phyloP scores from a whole-genome alignment of 208 protist genomes.

The Kentomonas sorsogonicus region DNA sequence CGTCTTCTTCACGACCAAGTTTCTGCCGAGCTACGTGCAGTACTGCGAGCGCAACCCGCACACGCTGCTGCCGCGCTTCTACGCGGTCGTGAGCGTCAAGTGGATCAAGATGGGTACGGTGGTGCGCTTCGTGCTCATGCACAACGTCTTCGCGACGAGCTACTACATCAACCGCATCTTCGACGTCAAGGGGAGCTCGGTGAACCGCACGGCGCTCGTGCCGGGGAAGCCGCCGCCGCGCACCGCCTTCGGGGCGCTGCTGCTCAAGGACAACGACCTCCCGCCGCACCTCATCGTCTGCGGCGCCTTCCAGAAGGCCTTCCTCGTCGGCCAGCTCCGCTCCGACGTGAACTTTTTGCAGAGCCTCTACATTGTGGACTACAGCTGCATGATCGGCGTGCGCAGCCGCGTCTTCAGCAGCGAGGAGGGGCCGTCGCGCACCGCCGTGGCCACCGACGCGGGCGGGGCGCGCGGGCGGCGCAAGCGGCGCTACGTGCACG shows the following conservation, averaged over 20 bases:
- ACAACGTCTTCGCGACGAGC: slow-evolving; percentile 86
- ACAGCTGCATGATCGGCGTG: slow-evolving; percentile 90
- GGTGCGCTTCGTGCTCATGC: slow-evolving; percentile 88
- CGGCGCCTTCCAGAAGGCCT: slow-evolving; percentile 55
- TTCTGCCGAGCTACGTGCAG: slow-evolving; percentile 64
- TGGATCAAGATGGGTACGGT: slow-evolving; percentile 38
- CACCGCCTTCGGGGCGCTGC: slow-evolving; percentile 70
- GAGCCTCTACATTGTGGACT: slow-evolving; percentile 85
- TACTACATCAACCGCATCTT: slow-evolving; percentile 90
- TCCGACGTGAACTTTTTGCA: slow-evolving; percentile 79
- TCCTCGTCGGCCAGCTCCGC: slow-evolving; percentile 83
- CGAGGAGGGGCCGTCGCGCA: slow-evolving; percentile 59
- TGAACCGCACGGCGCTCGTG: slow-evolving; percentile 53
- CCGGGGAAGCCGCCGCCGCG: slow-evolving; percentile 49
- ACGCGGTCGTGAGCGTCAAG: slow-evolving; percentile 67
- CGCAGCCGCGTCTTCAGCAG: slow-evolving; percentile 71
- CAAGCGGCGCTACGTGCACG: no score
- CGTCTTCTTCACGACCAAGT: slow-evolving; percentile 55
- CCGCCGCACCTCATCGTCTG: slow-evolving; percentile 81
- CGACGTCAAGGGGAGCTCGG: slow-evolving; percentile 90
- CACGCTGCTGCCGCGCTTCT: slow-evolving; percentile 85
- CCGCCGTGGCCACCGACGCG: no score
- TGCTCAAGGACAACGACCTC: slow-evolving; percentile 88
- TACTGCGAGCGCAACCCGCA: slow-evolving; percentile 81
- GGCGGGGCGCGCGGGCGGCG: no score